Base-by-base conservation (phyloP, 2,329 filamentous ascomycete genomes). In the Aspergillus calidoustus region DNA sequence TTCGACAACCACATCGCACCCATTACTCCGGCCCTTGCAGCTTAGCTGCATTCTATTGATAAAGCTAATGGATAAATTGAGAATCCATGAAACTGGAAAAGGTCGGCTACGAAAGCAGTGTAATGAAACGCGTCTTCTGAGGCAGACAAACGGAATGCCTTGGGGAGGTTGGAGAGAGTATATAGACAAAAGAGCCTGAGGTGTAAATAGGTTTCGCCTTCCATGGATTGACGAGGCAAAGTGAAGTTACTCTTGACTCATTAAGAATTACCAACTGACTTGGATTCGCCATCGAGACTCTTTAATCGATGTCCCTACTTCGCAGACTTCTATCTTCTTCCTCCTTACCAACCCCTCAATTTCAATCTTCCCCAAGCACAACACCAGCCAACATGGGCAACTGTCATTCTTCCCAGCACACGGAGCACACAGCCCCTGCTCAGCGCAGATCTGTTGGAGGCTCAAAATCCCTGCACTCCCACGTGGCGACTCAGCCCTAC, bases 351-450 rank as follows among this genome's bases (percentile, higher is more conserved):
- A 7, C 1, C 15, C 31, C 58, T 30, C 30, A 22, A 8, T 49
- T 43, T 13, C 25, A 15, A 43, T 7, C 25, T 15, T 43, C 44
- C 34, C 28, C 23, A 34, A 41, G 25, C 49, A 41, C 15, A 28
- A 43, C n/a, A 22, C 28, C 22, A 41, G 30, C 30, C 56, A 44
- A 43, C 38, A 61, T 61, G 59, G 59, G 59, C 19, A 61, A 58
- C 50, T 54, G 59, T 25, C 59, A 58, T 46, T 61, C 59, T 25
- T 49, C 53, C 13, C 54, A 57, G 15, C 44, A 54, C n/a, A 28
- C 31, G 7, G 30, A 58, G 9, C 41, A 30, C n/a, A 38, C 54
- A 8, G n/a, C 17, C 23, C 48, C 53, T 48, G 48, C 54, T 30
- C 59, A 47, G 34, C 53, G 28, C 38, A 61, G 19, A 43, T 53